Evolutionary conservation across 352 stramenopile genomes (phyloP).

Genomic region (Poterioochromonas sp.): DNA sequence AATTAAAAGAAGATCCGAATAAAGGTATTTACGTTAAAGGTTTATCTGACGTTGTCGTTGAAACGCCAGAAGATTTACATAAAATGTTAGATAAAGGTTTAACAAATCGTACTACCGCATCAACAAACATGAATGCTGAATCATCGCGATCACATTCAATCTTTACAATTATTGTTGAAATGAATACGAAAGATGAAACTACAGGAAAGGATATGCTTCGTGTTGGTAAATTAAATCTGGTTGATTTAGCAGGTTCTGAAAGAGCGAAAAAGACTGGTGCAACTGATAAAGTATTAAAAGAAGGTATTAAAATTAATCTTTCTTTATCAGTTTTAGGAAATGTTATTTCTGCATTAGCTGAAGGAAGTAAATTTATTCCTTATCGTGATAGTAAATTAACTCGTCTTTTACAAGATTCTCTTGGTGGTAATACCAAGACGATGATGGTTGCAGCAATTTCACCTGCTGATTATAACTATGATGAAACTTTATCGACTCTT

Average conservation of each 20-base stretch:
- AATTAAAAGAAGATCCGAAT: constrained; percentile 76
- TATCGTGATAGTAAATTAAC: constrained; percentile 81
- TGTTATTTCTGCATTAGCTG: constrained; percentile 66
- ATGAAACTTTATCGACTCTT: constrained; percentile 96
- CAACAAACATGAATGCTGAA: constrained; percentile 93
- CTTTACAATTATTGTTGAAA: constrained; percentile 87
- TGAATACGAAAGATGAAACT: constrained; percentile 37
- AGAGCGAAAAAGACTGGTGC: constrained; percentile 53
- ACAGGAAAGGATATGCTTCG: not conserved
- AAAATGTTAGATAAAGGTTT: constrained; percentile 54
- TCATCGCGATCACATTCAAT: constrained; percentile 91
- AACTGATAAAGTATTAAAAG: constrained; percentile 44
- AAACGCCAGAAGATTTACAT: constrained; percentile 68
- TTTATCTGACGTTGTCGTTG: constrained; percentile 71
- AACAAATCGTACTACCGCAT: constrained; percentile 74
- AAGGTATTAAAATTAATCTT: constrained; percentile 69
- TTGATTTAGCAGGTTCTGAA: constrained; percentile 41
- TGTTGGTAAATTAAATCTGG: constrained; percentile 31
- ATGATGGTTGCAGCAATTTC: constrained; percentile 51
- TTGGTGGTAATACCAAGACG: constrained; percentile 80
- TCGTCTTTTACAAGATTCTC: constrained; percentile 57
- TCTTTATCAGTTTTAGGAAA: constrained; percentile 75
- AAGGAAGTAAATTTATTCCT: constrained; percentile 68
- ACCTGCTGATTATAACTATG: constrained; percentile 96
- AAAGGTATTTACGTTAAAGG: constrained; percentile 83